Evolutionary conservation across 2,329 filamentous ascomycete genomes (phyloP), one percentile per base, ranked within the genome.

Genomic region (Botrytis aclada): DNA sequence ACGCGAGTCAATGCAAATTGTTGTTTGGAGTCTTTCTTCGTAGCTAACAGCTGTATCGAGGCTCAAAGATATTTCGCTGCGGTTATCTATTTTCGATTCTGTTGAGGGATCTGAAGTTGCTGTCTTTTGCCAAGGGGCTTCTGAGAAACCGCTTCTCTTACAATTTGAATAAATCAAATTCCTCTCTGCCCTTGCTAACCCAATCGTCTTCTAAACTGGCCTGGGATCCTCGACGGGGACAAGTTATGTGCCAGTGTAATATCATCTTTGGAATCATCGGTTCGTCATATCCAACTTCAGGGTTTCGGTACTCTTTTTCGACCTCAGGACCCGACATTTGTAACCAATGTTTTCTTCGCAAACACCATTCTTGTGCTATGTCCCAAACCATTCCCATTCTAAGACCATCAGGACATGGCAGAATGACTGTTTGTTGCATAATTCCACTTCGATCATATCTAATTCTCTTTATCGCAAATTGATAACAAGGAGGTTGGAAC

Each of bases 151-250:
- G 16, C 37, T 8, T n/a, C 25, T 16, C 25, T 41, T 62, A 62
- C 12, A 9, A 14, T 32, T 84, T 84, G 37, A 71, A 71, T 47
- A 71, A 37, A 60, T 67, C 70, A 37, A n/a, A n/a, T 43, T 71
- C 37, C 61, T 71, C 22, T 69, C 70, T 54, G 18, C 65, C 70
- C 18, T n/a, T 69, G 37, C 70, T 69, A 16, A 37, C 32, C 45
- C 65, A 54, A 25, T 61, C n/a, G 29, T 60, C 47, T 62, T 47
- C 58, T 47, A 41, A 69, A 56, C 47, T 69, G 20, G 47, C 34
- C 47, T 32, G 65, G 18, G 65, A 69, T 16, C 65, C 47, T 32
- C 47, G 65, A 69, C 25, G 65, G 4, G 65, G 65, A 25, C 65
- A 69, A 41, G 47, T 69, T 41, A 69, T 56, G 22, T 69, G 65